Base-by-base conservation (phyloP, 768 basidiomycete species). In the Suillus clintonianus region DNA sequence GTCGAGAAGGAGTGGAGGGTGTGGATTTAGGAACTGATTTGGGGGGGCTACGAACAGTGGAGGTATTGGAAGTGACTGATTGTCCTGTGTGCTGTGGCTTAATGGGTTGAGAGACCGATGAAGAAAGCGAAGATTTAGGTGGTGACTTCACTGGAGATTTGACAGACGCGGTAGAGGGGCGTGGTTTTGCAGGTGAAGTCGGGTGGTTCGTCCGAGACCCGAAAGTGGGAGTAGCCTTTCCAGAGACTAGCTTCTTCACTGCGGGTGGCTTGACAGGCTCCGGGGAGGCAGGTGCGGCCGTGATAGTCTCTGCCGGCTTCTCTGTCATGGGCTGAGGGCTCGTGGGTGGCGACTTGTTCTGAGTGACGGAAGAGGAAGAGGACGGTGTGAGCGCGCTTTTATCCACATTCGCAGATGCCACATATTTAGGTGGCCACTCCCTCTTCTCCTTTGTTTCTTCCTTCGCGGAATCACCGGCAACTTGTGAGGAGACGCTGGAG, bases 341-440 rank as follows among this genome's bases (percentile, higher is more conserved):
- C 50, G 68, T 63, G 45, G 70, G 59, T 24, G 71, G 64, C 34
- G 67, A 53, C 51, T 68, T 68, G 65, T 60, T 53, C 59, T 65
- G 64, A 62, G 36, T 61, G 6, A 72, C 41, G 19, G 70, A 67
- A 32, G 72, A 63, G 34, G 79, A 76, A 30, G 77, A 70, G 54
- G 83, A 76, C 59, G 81, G 75, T 50, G 79, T 58, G 65, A 75
- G 69, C 54, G 73, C 72, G 69, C 80, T 82, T 39, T 73, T 72
- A 65, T 74, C 74, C 55, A 60, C 27, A 24, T 36, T 55, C 41
- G 63, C 66, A 37, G 75, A 71, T n/a, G 72, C 64, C 54, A 75
- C 60, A 45, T 79, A 70, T 72, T 80, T 85, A 42, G 87, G 91
- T 8, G 91, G 90, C 90, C 90, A 92, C 81, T 93, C 92, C 50